phyloP scores from a whole-genome alignment of 1,139 yeast genomes.

The Yarrowia galli region DNA sequence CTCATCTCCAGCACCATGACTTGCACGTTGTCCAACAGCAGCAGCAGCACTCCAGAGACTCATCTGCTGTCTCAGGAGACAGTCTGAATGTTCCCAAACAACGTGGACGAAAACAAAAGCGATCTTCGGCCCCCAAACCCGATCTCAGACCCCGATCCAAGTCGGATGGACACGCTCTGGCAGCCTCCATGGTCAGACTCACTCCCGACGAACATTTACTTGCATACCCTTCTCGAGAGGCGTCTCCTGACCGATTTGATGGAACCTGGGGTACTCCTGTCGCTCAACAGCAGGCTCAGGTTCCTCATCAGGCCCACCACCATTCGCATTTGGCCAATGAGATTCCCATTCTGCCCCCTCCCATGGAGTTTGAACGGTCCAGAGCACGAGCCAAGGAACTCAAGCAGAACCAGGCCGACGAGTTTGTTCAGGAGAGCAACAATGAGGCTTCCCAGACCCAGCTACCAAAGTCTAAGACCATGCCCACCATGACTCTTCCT shows the following conservation, averaged over 20 bases:
- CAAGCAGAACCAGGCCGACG: constrained; percentile 11
- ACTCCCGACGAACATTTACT: constrained; percentile 23
- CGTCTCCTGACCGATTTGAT: constrained; percentile 23
- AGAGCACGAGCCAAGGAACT: constrained; percentile 20
- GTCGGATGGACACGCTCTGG: constrained; percentile 22
- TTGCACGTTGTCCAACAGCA: neutral
- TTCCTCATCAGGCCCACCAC: constrained; percentile 1
- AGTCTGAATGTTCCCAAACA: constrained; percentile 5
- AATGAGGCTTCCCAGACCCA: neutral
- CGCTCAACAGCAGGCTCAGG: neutral
- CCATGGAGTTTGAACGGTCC: constrained; percentile 14
- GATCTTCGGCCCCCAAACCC: neutral
- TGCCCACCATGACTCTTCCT: constrained; percentile 9
- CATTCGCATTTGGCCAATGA: constrained; percentile 12
- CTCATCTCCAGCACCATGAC: constrained; percentile 17
- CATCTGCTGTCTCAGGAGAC: neutral
- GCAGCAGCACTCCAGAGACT: neutral
- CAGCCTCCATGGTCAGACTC: constrained; percentile 12
- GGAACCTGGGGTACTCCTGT: constrained; percentile 23
- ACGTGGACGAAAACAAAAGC: constrained; percentile 4
- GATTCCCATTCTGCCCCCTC: constrained; percentile 16
- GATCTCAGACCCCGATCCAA: constrained; percentile 11
- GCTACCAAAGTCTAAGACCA: constrained; percentile 10
- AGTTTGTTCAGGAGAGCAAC: constrained; percentile 5
- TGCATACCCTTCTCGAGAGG: constrained; percentile 28